phyloP scores from a whole-genome alignment of 129 eudicot genomes.

The Apium graveolens region DNA sequence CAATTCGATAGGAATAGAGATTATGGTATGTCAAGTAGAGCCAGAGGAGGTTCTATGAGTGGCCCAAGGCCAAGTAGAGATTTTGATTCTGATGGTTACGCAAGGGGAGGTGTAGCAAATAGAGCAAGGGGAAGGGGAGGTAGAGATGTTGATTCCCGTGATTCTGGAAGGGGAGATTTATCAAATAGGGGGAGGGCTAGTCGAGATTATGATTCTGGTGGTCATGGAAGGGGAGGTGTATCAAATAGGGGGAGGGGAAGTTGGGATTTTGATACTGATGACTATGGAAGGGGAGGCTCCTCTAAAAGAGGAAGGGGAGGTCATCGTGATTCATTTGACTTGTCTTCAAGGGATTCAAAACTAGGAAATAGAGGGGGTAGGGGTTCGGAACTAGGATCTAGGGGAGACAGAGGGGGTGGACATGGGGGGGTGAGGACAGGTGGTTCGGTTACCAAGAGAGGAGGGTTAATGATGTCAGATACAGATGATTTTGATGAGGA shows the following conservation, averaged over 20 bases:
- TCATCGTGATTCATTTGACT: constrained; percentile 3
- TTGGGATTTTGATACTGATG: not conserved
- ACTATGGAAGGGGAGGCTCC: not conserved
- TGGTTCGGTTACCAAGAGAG: constrained; percentile 30
- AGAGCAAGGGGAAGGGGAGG: not conserved
- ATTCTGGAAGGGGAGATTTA: not conserved
- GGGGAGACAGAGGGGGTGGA: constrained; percentile 27
- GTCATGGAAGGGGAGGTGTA: constrained; percentile 1
- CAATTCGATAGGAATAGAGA: constrained; percentile 18
- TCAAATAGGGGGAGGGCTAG: not conserved
- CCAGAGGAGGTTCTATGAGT: not conserved
- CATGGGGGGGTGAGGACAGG: constrained; percentile 25
- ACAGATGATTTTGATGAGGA: constrained; percentile 25
- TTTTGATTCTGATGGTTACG: too few species aligned
- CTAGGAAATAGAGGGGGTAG: constrained; percentile 24
- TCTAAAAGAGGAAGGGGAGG: constrained; percentile 12
- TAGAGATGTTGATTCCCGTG: not conserved
- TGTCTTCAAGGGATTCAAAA: constrained; percentile 11
- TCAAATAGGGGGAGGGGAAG: not conserved
- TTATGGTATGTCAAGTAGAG: constrained; percentile 11
- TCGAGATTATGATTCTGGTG: not conserved
- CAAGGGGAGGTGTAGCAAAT: too few species aligned
- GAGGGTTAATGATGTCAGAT: constrained; percentile 24
- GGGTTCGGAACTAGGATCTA: constrained; percentile 14
- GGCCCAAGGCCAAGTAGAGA: too few species aligned